Conservation (phyloP, 345 rosid genomes). For the Corymbia maculata region DNA sequence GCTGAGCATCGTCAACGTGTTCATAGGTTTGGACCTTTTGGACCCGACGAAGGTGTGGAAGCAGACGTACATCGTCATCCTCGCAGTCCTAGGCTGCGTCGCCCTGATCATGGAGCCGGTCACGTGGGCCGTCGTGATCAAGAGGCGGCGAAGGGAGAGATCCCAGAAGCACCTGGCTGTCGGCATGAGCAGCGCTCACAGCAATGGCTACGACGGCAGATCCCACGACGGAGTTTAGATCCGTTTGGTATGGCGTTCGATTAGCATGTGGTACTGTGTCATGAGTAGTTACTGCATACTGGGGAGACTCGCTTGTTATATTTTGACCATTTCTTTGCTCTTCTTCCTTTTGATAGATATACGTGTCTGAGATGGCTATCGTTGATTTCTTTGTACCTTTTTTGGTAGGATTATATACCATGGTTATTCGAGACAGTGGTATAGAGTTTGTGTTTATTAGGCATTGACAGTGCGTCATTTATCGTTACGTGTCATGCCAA, state of each 20-base stretch:
- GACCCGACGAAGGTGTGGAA: constrained; percentile 51
- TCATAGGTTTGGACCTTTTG: constrained; percentile 59
- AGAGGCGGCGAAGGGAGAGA: constrained; percentile 23
- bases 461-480: background rate
- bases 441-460: background rate
- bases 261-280: background rate
- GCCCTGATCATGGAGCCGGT: constrained; percentile 46
- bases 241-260: background rate
- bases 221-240: background rate
- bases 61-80: constrained; percentile 36
- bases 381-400: background rate
- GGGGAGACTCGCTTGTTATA: background rate
- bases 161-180: background rate
- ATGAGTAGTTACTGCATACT: background rate
- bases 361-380: background rate
- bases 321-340: background rate
- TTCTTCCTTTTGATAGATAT: background rate
- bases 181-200: background rate
- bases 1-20: constrained; percentile 55
- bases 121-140: constrained; percentile 68
- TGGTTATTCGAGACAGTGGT: background rate
- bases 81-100: constrained; percentile 41
- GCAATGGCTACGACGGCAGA: background rate
- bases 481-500: background rate
- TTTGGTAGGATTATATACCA: background rate